Percentiles rank a stretch among this genome's conserved stretches.
These are phyloP conservation scores for Rhynchospora pubera DNA, from an alignment of 176 grass and related monocot genomes.

Conservation along the genomic window DNA sequence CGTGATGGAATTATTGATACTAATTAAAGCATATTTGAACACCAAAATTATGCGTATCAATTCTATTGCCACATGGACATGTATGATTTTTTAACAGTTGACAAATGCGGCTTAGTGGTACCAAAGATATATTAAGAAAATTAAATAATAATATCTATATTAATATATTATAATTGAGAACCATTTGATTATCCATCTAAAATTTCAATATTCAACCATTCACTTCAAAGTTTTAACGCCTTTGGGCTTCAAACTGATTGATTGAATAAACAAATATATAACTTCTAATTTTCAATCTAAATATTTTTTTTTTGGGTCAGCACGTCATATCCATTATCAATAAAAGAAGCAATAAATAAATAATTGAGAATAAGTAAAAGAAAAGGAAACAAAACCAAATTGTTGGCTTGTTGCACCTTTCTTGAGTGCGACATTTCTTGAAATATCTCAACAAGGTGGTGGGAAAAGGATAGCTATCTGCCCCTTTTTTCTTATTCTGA, in stretches of 20 bases:
- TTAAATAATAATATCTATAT: background rate
- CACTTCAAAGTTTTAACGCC: no score
- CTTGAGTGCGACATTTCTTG: background rate
- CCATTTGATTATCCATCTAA: background rate
- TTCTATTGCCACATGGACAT: background rate
- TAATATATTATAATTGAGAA: background rate
- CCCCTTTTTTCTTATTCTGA: conserved; percentile 1
- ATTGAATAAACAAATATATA: background rate
- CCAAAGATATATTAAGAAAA: background rate
- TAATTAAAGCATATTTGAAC: background rate
- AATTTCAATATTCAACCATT: background rate
- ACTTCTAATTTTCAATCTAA: background rate
- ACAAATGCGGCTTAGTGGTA: no score
- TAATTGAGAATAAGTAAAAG: background rate
- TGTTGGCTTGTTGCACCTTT: background rate
- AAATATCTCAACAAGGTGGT: background rate
- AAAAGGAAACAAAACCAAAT: background rate
- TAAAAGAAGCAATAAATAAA: background rate
- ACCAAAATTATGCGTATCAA: background rate
- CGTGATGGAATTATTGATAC: background rate
- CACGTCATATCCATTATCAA: no score
- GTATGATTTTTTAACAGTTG: background rate
- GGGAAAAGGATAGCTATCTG: conserved; percentile 5
- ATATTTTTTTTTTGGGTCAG: background rate
- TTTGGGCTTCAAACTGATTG: background rate